Evolutionary conservation across 2,329 filamentous ascomycete genomes (phyloP).

Genomic region (Ascochyta viciae-villosae): DNA sequence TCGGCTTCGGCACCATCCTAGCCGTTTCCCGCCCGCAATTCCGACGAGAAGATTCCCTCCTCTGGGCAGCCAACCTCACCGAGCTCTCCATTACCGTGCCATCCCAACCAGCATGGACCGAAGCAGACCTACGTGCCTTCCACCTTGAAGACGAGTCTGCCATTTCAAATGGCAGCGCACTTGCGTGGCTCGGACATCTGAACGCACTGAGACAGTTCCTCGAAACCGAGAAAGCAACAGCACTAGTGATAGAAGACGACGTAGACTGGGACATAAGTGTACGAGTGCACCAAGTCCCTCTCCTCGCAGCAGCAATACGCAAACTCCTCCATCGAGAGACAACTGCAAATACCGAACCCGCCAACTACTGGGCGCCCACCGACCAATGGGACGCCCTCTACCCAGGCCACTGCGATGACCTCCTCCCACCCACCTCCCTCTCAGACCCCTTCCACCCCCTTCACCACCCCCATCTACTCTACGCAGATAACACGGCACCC

Average conservation of each 20-base stretch:
- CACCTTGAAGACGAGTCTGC: not conserved
- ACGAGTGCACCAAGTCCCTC: slow-evolving; percentile 27
- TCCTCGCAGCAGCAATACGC: slow-evolving; percentile 12
- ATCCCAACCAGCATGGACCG: slow-evolving; percentile 48
- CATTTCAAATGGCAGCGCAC: not conserved
- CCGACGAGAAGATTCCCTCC: slow-evolving; percentile 42
- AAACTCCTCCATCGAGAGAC: not conserved
- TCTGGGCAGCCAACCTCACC: slow-evolving; percentile 50
- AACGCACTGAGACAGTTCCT: slow-evolving; percentile 11
- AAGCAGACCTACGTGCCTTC: slow-evolving; percentile 41
- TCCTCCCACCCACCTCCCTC: slow-evolving; percentile 30
- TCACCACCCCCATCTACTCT: not conserved
- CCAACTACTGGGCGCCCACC: not conserved
- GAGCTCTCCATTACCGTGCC: slow-evolving; percentile 49
- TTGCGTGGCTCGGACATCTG: not conserved
- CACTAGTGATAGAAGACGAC: slow-evolving; percentile 40
- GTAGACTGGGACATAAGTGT: slow-evolving; percentile 34
- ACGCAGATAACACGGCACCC: not conserved
- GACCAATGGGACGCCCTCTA: slow-evolving; percentile 48
- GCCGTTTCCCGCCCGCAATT: slow-evolving; percentile 49
- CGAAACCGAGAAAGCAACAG: slow-evolving; percentile 29
- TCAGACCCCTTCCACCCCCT: not conserved
- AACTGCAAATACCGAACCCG: not conserved
- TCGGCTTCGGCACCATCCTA: slow-evolving; percentile 47
- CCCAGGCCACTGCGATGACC: slow-evolving; percentile 52